Evolutionary conservation across 768 basidiomycete species (phyloP).

Genomic region (Imleria badia): DNA sequence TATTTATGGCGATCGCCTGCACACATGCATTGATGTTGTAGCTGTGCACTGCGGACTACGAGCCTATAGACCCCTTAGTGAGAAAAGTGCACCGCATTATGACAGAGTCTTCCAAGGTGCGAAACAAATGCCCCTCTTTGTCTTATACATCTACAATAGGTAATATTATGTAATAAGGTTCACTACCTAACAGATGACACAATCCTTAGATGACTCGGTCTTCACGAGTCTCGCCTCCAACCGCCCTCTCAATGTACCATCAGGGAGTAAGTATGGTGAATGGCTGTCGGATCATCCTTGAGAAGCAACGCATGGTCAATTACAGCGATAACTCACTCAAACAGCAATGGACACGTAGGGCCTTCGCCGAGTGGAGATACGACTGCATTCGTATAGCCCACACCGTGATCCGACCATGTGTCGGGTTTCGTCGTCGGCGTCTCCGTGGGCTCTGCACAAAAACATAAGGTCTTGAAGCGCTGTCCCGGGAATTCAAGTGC

Average conservation of each 20-base stretch:
- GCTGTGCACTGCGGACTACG: neutral
- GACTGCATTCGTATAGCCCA: constrained; percentile 10
- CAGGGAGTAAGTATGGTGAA: constrained; percentile 14
- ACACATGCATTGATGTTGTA: neutral
- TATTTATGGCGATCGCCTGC: neutral
- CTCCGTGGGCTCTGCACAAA: neutral
- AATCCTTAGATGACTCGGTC: constrained; percentile 8
- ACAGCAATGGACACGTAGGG: neutral
- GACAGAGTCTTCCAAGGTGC: neutral
- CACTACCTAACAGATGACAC: constrained; percentile 19
- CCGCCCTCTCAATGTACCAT: constrained; percentile 20
- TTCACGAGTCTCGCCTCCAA: constrained; percentile 14
- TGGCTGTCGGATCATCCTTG: neutral
- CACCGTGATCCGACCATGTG: constrained; percentile 18
- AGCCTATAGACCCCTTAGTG: constrained; percentile 26
- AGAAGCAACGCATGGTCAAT: neutral
- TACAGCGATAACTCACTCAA: constrained; percentile 2
- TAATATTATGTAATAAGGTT: too few relatives aligned
- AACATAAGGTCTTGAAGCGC: neutral
- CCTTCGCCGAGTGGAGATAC: constrained; percentile 5
- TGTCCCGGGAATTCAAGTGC: neutral
- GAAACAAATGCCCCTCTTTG: neutral
- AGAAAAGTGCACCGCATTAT: constrained; percentile 45
- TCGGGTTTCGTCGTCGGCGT: constrained; percentile 7
- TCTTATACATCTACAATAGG: too few relatives aligned